These are phyloP conservation scores for Ascochyta pisi DNA, from an alignment of 2,329 filamentous ascomycete genomes.

Conservation along the genomic window DNA sequence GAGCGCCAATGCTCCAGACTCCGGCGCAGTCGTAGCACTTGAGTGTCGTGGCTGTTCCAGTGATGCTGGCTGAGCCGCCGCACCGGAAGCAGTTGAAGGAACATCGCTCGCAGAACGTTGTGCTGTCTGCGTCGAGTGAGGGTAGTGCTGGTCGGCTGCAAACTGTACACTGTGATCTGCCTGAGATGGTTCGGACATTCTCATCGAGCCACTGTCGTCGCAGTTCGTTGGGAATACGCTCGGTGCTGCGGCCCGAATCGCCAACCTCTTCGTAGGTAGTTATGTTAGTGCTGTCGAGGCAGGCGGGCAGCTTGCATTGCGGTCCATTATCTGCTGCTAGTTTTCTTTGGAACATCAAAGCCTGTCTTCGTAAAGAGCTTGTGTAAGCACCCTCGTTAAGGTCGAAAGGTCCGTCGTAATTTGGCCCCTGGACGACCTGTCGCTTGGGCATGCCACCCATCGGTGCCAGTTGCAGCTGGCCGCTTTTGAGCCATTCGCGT, in stretches of 20 bases:
- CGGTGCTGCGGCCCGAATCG: slow-evolving; percentile 49
- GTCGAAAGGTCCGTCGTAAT: slow-evolving; percentile 52
- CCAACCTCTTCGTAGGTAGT: slow-evolving; percentile 48
- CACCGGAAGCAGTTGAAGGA: slow-evolving; percentile 54
- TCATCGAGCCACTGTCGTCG: slow-evolving; percentile 33
- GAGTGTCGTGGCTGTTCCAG: slow-evolving; percentile 24
- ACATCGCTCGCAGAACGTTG: slow-evolving; percentile 50
- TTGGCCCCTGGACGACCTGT: slow-evolving; percentile 55
- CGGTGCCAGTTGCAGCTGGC: slow-evolving; percentile 45
- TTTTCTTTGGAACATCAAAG: slow-evolving; percentile 42
- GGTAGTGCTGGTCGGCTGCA: slow-evolving; percentile 45
- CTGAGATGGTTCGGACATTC: slow-evolving; percentile 23
- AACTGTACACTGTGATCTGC: slow-evolving; percentile 42
- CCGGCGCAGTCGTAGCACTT: slow-evolving; percentile 42
- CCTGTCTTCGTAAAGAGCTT: slow-evolving; percentile 34
- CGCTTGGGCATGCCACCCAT: slow-evolving; percentile 53
- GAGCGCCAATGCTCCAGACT: slow-evolving; percentile 46
- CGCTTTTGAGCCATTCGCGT: slow-evolving; percentile 36
- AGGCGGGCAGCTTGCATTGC: slow-evolving; percentile 33
- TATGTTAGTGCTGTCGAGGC: slow-evolving; percentile 43
- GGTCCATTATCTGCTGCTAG: slow-evolving; percentile 25
- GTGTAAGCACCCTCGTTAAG: slow-evolving; percentile 28
- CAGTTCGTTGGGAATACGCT: slow-evolving; percentile 53
- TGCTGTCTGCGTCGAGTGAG: neutral
- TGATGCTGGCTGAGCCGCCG: slow-evolving; percentile 28